Conservation (phyloP, 768 basidiomycete genomes). For the Pleurotus citrinopileatus region DNA sequence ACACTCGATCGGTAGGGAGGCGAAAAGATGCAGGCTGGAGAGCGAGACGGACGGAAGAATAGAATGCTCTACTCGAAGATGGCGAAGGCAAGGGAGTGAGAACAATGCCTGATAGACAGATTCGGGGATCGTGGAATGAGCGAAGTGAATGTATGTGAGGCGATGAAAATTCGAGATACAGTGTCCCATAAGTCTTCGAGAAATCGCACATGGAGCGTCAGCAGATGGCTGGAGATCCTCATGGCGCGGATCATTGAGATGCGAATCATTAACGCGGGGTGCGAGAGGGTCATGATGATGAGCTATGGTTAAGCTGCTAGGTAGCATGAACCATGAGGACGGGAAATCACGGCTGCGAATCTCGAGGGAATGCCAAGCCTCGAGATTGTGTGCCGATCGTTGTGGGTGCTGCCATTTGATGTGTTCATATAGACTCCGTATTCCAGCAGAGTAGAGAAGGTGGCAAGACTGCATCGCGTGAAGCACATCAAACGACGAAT, state of each 20-base stretch:
- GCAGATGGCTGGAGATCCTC: neutral
- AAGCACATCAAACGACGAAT: neutral
- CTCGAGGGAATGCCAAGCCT: neutral
- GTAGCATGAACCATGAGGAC: neutral
- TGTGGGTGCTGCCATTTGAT: slow-evolving; percentile 4
- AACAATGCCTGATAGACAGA: neutral
- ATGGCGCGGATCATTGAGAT: neutral
- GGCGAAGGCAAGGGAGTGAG: neutral
- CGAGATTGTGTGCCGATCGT: slow-evolving; percentile 1
- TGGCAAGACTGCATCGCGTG: slow-evolving; percentile 6
- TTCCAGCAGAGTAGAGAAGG: slow-evolving; percentile 3
- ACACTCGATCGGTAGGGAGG: neutral
- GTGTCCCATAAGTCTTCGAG: neutral
- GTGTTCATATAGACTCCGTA: slow-evolving; percentile 4
- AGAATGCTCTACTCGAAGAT: slow-evolving; percentile 2
- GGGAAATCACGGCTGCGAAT: neutral
- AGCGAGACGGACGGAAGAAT: neutral
- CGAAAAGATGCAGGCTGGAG: neutral
- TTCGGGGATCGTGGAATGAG: neutral
- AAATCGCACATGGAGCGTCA: neutral
- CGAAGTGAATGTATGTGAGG: neutral
- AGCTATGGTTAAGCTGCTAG: slow-evolving; percentile 3
- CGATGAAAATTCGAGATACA: neutral
- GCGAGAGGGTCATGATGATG: neutral
- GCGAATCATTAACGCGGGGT: neutral